These are phyloP conservation scores for Monilinia laxa DNA, from an alignment of 2,329 filamentous ascomycete species.

Conservation along the genomic window DNA sequence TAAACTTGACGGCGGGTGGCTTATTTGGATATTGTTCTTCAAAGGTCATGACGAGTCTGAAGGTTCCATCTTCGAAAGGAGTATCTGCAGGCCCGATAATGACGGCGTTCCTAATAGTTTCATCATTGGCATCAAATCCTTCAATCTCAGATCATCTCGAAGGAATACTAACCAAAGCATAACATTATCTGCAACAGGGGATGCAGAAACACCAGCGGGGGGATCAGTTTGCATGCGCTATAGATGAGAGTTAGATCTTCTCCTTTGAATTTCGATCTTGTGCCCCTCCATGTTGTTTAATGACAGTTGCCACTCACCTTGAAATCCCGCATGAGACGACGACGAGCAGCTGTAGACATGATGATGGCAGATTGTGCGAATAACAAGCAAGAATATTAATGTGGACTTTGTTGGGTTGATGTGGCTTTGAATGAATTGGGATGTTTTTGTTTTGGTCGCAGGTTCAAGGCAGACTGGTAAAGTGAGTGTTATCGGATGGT, in stretches of 20 bases:
- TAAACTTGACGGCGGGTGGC: constrained; percentile 95
- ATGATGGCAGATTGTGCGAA: constrained; percentile 46
- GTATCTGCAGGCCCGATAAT: constrained; percentile 97
- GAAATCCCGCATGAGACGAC: constrained; percentile 98
- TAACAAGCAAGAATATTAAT: background rate
- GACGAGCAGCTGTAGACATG: constrained; percentile 92
- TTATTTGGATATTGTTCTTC: constrained; percentile 99
- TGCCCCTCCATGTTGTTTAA: constrained; percentile 15
- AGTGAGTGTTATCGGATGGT: constrained; percentile 15
- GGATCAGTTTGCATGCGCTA: constrained; percentile 99
- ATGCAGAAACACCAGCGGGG: constrained; percentile 93
- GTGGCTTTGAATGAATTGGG: constrained; percentile 5
- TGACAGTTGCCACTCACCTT: constrained; percentile 63
- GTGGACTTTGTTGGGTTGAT: constrained; percentile 8
- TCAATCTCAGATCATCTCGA: background rate
- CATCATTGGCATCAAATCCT: constrained; percentile 19
- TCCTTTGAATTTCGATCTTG: constrained; percentile 11
- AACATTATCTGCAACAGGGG: constrained; percentile 92
- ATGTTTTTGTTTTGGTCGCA: background rate
- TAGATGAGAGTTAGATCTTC: constrained; percentile 28
- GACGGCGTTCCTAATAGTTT: constrained; percentile 80
- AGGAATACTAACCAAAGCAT: constrained; percentile 75
- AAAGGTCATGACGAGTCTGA: constrained; percentile 97
- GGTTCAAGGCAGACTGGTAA: background rate
- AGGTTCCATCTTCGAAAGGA: constrained; percentile 97